Conservation (phyloP, 345 rosid genomes). For the Viola odorata region DNA sequence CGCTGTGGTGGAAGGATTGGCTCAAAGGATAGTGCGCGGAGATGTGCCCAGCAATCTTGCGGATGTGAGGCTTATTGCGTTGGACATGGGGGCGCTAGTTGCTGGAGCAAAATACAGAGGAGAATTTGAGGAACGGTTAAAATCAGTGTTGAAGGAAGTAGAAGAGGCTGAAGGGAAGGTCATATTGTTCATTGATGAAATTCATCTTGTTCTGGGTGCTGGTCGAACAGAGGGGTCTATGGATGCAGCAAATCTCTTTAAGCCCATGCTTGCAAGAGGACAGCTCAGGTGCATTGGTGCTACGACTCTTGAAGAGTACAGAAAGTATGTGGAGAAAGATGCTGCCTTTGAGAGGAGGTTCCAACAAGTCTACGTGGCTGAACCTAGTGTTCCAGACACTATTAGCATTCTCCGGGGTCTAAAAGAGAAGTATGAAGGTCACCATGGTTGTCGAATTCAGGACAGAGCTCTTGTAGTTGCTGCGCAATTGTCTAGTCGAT, state of each 20-base stretch:
- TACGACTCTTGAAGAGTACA: constrained; percentile 82
- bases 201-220: constrained; percentile 96
- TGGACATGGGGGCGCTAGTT: constrained; percentile 85
- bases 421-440: constrained; percentile 91
- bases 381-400: constrained; percentile 81
- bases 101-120: constrained; percentile 91
- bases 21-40: constrained; percentile 84
- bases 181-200: constrained; percentile 88
- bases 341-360: constrained; percentile 93
- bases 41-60: constrained; percentile 82
- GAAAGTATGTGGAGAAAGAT: constrained; percentile 96
- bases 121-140: constrained; percentile 81
- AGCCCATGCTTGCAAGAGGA: constrained; percentile 95
- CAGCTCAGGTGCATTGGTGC: constrained; percentile 94
- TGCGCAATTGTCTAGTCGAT: constrained; percentile 83
- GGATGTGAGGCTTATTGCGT: constrained; percentile 78
- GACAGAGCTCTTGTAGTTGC: constrained; percentile 84
- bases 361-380: constrained; percentile 88
- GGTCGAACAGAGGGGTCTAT: constrained; percentile 86
- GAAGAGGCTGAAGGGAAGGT: constrained; percentile 95
- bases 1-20: constrained; percentile 90
- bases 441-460: constrained; percentile 85
- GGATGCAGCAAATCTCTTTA: constrained; percentile 96
- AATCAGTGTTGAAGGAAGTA: constrained; percentile 84
- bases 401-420: constrained; percentile 84